These are phyloP conservation scores for Collariella sp. DNA, from an alignment of 495 filamentous ascomycete species.

Conservation along the genomic window DNA sequence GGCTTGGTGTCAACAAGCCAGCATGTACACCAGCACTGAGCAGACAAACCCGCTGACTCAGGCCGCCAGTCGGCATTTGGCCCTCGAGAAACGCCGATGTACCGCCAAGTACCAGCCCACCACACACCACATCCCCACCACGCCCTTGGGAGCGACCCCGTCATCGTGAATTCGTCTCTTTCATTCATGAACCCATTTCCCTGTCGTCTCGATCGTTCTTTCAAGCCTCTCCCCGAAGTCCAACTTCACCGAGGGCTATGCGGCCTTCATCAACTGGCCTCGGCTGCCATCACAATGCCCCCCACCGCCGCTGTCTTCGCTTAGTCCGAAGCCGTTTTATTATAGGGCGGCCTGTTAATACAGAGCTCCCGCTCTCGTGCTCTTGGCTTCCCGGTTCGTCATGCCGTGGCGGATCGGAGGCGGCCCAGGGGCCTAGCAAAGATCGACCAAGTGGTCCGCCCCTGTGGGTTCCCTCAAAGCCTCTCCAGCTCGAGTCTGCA, in stretches of 20 bases:
- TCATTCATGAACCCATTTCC: too few species aligned
- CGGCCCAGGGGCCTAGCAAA: neutral
- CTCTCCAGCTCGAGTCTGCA: neutral
- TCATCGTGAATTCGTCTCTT: neutral
- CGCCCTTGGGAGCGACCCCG: neutral
- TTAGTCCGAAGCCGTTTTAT: neutral
- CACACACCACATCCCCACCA: conserved; percentile 1
- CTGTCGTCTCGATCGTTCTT: too few species aligned
- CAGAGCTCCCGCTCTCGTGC: neutral
- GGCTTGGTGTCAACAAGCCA: too few species aligned
- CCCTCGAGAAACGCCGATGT: conserved; percentile 1
- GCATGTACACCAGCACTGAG: neutral
- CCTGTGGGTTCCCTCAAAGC: neutral
- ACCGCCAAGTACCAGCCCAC: conserved; percentile 4
- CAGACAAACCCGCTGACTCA: neutral
- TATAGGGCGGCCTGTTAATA: neutral
- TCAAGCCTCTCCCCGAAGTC: too few species aligned
- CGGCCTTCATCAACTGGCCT: too few species aligned
- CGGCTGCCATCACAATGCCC: too few species aligned
- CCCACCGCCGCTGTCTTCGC: too few species aligned
- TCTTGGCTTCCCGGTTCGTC: neutral
- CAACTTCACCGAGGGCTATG: too few species aligned
- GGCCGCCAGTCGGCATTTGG: conserved; percentile 3
- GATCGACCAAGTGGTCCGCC: neutral
- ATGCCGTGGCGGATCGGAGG: neutral